These are phyloP conservation scores for Fusarium sp. DNA, from an alignment of 2,329 filamentous ascomycete genomes.

Conservation along the genomic window DNA sequence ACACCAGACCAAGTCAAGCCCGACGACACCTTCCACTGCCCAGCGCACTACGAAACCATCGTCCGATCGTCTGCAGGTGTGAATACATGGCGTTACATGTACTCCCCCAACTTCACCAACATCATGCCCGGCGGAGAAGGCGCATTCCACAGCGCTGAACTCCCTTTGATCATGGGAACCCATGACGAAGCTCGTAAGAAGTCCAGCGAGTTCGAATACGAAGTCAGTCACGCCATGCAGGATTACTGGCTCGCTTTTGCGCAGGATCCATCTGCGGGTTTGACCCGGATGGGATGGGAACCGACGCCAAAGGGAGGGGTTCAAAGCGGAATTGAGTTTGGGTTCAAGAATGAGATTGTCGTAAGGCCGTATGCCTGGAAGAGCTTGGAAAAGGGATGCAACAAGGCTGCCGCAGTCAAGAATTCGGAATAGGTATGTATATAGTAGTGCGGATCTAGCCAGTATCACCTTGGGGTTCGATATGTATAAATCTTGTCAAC, in stretches of 20 bases:
- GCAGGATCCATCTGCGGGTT: neutral
- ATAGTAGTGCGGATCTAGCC: no score
- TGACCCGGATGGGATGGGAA: neutral
- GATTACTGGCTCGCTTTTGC: constrained; percentile 9
- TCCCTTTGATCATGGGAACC: constrained; percentile 12
- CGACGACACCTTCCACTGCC: constrained; percentile 1
- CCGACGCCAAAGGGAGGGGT: neutral
- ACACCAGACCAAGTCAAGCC: neutral
- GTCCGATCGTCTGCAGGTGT: neutral
- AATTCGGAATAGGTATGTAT: neutral
- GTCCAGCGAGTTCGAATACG: constrained; percentile 2
- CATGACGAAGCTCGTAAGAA: neutral
- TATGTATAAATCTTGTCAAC: neutral
- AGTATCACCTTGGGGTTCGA: neutral
- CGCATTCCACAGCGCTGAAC: neutral
- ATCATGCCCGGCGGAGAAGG: constrained; percentile 13
- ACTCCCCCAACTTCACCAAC: constrained; percentile 18
- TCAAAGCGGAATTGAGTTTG: constrained; percentile 2
- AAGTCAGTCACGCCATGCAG: constrained; percentile 11
- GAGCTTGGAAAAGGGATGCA: neutral
- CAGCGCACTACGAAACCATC: constrained; percentile 4
- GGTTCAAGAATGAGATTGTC: neutral
- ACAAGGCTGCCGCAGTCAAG: neutral
- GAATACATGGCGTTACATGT: constrained; percentile 18
- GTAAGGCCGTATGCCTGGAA: neutral